Base-by-base conservation (phyloP, 257 asterid species). In the Solanum sitiens region DNA sequence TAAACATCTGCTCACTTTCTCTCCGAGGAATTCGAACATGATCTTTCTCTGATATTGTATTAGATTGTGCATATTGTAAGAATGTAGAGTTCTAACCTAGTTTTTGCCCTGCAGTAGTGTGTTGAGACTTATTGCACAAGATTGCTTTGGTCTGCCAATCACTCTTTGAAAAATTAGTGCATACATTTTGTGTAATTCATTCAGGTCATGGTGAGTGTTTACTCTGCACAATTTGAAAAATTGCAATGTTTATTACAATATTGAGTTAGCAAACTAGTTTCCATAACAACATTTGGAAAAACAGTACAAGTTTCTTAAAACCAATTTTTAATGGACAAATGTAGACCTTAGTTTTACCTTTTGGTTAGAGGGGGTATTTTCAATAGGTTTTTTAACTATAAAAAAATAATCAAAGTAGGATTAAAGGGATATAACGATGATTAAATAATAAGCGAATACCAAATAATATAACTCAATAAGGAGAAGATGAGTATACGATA, bases 21-120 rank as follows among this genome's bases (percentile, higher is more conserved):
- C 89, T 83, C 23, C 25, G 84, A 18, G 89, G 88, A 71, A 86
- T 86, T 73, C 12, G 65, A 83, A 40, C 70, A 72, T 86, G 71
- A 87, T 70, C 83, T 79, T 87, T 90, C 84, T 70, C 89, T 47
- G 85, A 61, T 87, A 83, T 71, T 83, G 86, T 84, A 82, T 86
- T 86, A 71, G 59, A 89, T 45, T 89, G 87, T 89, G 90, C 44
- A 86, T 90, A 85, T 87, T 94, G 96, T 94, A 92, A 93, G 88
- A 88, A 87, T 87, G 74, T 87, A 85, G 87, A 88, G 44, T 50
- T 89, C 92, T 93, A 91, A 90, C 88, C 25, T 88, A 25, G 85
- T 30, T 16, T 80, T 80, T 18, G 47, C 85, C 70, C 68, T 80
- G 85, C 35, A 18, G 3, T 80, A 45, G 70, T 50, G 70, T 50